Evolutionary conservation across 1,139 yeast species (phyloP).

Genomic region (Wickerhamomyces sp.): DNA sequence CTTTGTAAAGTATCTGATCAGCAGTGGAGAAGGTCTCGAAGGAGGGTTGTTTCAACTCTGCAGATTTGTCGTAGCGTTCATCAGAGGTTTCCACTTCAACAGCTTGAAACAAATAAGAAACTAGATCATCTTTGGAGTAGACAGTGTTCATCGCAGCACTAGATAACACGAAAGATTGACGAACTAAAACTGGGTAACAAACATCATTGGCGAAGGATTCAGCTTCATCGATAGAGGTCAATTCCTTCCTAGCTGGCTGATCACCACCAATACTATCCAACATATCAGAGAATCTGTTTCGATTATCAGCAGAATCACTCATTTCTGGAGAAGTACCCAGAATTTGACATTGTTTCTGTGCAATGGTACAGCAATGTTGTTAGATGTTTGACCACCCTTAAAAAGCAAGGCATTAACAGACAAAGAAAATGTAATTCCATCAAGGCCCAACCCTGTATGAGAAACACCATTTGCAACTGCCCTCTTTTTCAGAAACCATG

Average conservation of each 20-base stretch:
- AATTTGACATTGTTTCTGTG: conserved; percentile 94
- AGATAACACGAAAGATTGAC: conserved; percentile 95
- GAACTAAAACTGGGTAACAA: conserved; percentile 90
- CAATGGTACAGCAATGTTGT: conserved; percentile 90
- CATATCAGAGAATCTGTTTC: conserved; percentile 97
- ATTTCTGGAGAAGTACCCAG: conserved; percentile 97
- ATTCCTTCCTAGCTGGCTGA: conserved; percentile 99
- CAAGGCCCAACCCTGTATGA: conserved; percentile 61
- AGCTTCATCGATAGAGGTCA: conserved; percentile 91
- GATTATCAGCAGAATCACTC: conserved; percentile 97
- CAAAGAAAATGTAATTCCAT: conserved; percentile 56
- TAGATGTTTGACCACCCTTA: conserved; percentile 99
- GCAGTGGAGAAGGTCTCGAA: conserved; percentile 3
- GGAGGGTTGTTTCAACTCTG: conserved; percentile 1
- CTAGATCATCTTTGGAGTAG: conserved; percentile 84
- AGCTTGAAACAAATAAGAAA: conserved; percentile 84
- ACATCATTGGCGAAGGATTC: conserved; percentile 89
- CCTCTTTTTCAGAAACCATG: conserved; percentile 55
- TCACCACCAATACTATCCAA: conserved; percentile 95
- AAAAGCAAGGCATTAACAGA: conserved; percentile 44
- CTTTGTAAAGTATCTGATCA: conserved; percentile 16
- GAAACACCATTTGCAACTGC: conserved; percentile 59
- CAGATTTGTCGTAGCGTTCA: background rate
- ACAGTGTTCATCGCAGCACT: conserved; percentile 99
- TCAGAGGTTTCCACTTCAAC: conserved; percentile 50